A percentile compares a stretch with the other conserved stretches of the same genome.
Evolutionary conservation across 495 filamentous ascomycete genomes (phyloP).

Genomic region (Trichoderma parareesei): DNA sequence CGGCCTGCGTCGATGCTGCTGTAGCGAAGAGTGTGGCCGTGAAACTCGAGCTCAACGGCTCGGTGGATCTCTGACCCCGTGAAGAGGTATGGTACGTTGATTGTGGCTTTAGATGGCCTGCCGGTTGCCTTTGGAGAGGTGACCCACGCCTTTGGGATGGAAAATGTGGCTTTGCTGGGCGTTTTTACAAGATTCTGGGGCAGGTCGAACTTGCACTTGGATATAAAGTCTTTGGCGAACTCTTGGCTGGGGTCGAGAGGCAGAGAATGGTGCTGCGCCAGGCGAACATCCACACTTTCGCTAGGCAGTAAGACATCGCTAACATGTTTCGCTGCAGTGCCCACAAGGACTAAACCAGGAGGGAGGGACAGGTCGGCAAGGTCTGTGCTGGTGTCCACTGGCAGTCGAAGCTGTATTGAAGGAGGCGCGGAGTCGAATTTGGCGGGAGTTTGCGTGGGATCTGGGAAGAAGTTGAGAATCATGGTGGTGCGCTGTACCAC

Average conservation of each 20-base stretch:
- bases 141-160: background rate
- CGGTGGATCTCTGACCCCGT: conserved; percentile 36
- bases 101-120: background rate
- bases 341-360: conserved; percentile 19
- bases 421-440: conserved; percentile 18
- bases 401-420: conserved; percentile 31
- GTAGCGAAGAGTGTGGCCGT: conserved; percentile 34
- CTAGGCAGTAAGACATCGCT: conserved; percentile 30
- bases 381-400: conserved; percentile 17
- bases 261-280: conserved; percentile 27
- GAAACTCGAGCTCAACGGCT: conserved; percentile 26
- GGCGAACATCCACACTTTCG: conserved; percentile 30
- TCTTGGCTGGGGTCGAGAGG: conserved; percentile 14
- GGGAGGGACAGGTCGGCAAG: conserved; percentile 14
- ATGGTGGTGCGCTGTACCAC: conserved; percentile 14
- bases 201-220: conserved; percentile 26
- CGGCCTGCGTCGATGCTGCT: conserved; percentile 36
- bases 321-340: conserved; percentile 14
- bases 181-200: conserved; percentile 26
- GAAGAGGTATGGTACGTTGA: conserved; percentile 35
- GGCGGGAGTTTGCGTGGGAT: conserved; percentile 6
- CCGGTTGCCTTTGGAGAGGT: background rate
- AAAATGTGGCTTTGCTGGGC: conserved; percentile 18
- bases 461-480: conserved; percentile 18
- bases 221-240: conserved; percentile 30